Conservation (phyloP, 2,329 filamentous ascomycete genomes). For the Hymenoscyphus fraxineus region DNA sequence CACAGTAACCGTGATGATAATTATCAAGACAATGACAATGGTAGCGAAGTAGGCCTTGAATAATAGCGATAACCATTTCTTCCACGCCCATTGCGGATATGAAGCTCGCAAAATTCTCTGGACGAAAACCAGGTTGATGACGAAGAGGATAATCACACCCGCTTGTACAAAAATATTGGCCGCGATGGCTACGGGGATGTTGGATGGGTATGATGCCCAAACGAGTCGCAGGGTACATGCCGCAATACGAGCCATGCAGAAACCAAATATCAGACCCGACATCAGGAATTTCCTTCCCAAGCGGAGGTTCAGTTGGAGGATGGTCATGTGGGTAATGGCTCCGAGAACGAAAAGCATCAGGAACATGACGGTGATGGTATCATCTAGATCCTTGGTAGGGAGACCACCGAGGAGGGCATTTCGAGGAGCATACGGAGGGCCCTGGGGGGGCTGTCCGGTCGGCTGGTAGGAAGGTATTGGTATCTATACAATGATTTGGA, state of each 20-base stretch:
- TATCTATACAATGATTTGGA: background rate
- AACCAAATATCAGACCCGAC: constrained; percentile 54
- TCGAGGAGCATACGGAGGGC: constrained; percentile 33
- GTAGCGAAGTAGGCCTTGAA: constrained; percentile 59
- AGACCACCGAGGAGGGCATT: constrained; percentile 52
- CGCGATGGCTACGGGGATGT: constrained; percentile 26
- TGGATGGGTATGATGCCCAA: constrained; percentile 52
- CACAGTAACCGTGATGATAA: constrained; percentile 62
- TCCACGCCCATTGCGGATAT: constrained; percentile 70
- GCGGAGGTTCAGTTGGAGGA: constrained; percentile 50
- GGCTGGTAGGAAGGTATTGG: background rate
- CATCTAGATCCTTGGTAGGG: constrained; percentile 57
- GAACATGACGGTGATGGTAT: constrained; percentile 62
- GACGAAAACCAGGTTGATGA: constrained; percentile 73
- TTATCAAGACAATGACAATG: constrained; percentile 57
- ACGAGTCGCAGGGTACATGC: constrained; percentile 45
- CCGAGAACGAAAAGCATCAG: constrained; percentile 52
- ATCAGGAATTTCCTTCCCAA: constrained; percentile 57
- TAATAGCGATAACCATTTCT: constrained; percentile 43
- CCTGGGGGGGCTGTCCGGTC: background rate
- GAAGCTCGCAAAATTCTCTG: constrained; percentile 72
- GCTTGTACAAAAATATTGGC: constrained; percentile 28
- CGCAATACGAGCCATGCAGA: constrained; percentile 42
- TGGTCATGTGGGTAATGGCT: constrained; percentile 55
- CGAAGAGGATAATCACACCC: constrained; percentile 64